phyloP scores from a whole-genome alignment of 1,284 basidiomycete genomes.

The Austropuccinia psidii region DNA sequence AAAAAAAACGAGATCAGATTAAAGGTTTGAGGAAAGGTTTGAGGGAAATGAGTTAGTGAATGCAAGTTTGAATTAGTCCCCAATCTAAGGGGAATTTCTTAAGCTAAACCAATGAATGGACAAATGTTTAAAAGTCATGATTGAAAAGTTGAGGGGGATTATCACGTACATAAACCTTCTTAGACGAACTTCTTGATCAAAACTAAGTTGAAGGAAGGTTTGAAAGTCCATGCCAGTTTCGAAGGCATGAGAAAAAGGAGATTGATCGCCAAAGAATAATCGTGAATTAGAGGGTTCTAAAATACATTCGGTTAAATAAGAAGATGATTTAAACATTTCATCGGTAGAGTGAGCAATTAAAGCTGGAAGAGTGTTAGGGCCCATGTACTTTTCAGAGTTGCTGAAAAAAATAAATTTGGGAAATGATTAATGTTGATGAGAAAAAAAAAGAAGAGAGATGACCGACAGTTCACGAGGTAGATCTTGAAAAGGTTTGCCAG shows the following conservation, averaged over 20 bases:
- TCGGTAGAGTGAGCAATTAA: conserved; percentile 34
- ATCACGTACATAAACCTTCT: conserved; percentile 29
- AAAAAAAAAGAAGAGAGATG: neutral
- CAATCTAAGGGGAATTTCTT: too few species aligned
- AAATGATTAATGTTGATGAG: neutral
- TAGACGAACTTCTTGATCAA: conserved; percentile 36
- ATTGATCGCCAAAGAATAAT: conserved; percentile 35
- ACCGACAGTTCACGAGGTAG: conserved; percentile 34
- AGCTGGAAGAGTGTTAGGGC: conserved; percentile 34
- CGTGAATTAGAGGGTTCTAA: conserved; percentile 31
- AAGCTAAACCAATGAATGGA: too few species aligned
- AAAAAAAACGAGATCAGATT: neutral
- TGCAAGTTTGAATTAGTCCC: neutral
- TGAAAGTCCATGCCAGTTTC: conserved; percentile 36
- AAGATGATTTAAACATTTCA: conserved; percentile 36
- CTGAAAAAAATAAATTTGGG: neutral
- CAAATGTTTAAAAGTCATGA: too few species aligned
- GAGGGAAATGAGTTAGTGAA: neutral
- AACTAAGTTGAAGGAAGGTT: conserved; percentile 35
- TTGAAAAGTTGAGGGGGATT: neutral
- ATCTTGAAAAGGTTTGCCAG: conserved; percentile 31
- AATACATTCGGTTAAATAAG: conserved; percentile 34
- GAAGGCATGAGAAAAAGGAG: conserved; percentile 35
- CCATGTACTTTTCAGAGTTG: conserved; percentile 36
- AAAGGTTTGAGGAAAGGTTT: neutral